Evolutionary conservation across 2,329 filamentous ascomycete species (phyloP).

Genomic region (Aspergillus unguis): DNA sequence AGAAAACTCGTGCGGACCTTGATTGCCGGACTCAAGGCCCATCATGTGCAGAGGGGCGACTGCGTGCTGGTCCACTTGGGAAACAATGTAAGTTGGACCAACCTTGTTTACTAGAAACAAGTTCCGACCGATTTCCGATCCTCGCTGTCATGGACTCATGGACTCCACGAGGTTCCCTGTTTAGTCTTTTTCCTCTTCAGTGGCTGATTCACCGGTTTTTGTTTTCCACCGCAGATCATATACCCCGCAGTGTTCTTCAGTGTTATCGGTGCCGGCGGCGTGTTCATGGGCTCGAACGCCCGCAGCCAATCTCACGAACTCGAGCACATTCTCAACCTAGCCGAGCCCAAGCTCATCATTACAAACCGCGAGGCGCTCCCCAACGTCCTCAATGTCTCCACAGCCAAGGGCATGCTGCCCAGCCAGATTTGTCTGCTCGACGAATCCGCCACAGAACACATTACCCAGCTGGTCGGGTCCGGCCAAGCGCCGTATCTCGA

Average conservation of each 20-base stretch:
- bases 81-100: conserved; percentile 37
- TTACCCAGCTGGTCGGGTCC: conserved; percentile 28
- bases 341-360: conserved; percentile 47
- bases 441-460: conserved; percentile 27
- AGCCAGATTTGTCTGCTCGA: conserved; percentile 38
- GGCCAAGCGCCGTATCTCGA: conserved; percentile 20
- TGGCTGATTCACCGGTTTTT: conserved; percentile 15
- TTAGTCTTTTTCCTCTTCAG: conserved; percentile 4
- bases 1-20: conserved; percentile 35
- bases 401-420: conserved; percentile 29
- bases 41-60: conserved; percentile 39
- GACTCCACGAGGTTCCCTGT: conserved; percentile 4
- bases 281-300: conserved; percentile 53
- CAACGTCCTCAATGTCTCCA: conserved; percentile 34
- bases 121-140: not conserved
- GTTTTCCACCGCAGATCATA: conserved; percentile 28
- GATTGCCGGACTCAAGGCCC: conserved; percentile 40
- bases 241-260: conserved; percentile 39
- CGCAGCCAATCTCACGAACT: conserved; percentile 48
- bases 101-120: not conserved
- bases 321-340: conserved; percentile 45
- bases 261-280: conserved; percentile 46
- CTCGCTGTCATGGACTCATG: conserved; percentile 4
- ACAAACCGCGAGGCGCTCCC: conserved; percentile 39
- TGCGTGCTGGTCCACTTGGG: conserved; percentile 44